phyloP scores from a whole-genome alignment of 345 rosid species.

The Trapa incisa region DNA sequence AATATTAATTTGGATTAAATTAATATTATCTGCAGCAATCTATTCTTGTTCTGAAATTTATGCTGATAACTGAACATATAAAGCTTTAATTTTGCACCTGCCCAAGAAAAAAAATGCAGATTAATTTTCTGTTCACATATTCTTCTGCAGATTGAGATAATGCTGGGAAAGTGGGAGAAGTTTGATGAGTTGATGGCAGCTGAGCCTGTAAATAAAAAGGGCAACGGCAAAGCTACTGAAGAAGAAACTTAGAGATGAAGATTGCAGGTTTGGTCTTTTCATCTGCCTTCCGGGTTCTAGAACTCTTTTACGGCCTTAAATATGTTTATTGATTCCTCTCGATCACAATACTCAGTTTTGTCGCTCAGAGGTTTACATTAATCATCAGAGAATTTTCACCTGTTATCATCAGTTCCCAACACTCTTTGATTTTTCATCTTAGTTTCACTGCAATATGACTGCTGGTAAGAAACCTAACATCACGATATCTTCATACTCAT shows the following conservation, averaged over 20 bases:
- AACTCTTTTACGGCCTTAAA: background rate
- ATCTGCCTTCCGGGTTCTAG: background rate
- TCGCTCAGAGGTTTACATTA: background rate
- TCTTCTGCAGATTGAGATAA: slow-evolving; percentile 50
- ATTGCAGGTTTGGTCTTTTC: background rate
- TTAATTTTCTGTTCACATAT: background rate
- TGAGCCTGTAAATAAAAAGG: slow-evolving; percentile 57
- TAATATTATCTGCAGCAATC: too few species aligned
- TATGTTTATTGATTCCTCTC: background rate
- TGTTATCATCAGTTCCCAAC: too few species aligned
- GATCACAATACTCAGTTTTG: background rate
- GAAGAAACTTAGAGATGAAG: background rate
- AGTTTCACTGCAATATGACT: too few species aligned
- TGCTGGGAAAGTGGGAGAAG: slow-evolving; percentile 64
- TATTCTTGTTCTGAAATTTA: too few species aligned
- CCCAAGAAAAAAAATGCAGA: background rate
- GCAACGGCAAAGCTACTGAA: slow-evolving; percentile 12
- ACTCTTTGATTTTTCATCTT: too few species aligned
- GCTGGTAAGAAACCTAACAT: too few species aligned
- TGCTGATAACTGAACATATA: too few species aligned
- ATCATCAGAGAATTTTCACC: background rate
- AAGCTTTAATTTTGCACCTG: background rate
- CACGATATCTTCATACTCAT: too few species aligned
- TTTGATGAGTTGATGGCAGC: slow-evolving; percentile 84
- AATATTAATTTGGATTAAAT: too few species aligned